Evolutionary conservation across 805 yeast species (phyloP).

Genomic region (Zygosaccharomyces gambellarensis): DNA sequence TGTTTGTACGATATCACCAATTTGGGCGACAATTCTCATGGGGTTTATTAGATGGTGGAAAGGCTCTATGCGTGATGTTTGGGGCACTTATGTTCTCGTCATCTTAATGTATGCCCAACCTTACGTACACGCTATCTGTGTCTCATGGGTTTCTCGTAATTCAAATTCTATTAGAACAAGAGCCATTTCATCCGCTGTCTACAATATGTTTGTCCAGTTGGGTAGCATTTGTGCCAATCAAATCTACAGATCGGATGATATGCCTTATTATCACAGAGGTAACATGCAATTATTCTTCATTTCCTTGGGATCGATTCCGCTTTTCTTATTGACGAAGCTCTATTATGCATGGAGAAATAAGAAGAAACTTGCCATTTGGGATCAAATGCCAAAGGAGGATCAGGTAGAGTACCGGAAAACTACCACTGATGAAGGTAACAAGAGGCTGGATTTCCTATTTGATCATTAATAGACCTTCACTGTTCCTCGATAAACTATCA

Average conservation of each 20-base stretch:
- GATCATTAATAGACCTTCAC: constrained; percentile 18
- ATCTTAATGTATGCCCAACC: constrained; percentile 37
- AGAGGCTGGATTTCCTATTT: constrained; percentile 51
- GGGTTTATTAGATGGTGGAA: constrained; percentile 38
- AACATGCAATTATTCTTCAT: constrained; percentile 40
- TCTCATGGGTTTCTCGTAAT: constrained; percentile 57
- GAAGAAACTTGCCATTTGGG: constrained; percentile 47
- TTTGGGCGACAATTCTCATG: constrained; percentile 35
- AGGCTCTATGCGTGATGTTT: constrained; percentile 34
- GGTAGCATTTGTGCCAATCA: constrained; percentile 53
- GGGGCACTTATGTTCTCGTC: constrained; percentile 40
- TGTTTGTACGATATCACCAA: constrained; percentile 27
- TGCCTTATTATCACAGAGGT: constrained; percentile 58
- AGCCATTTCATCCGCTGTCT: constrained; percentile 58
- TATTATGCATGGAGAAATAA: constrained; percentile 39
- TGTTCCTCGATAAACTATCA: background rate
- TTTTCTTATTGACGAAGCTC: constrained; percentile 22
- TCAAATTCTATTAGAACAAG: constrained; percentile 57
- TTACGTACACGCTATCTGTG: constrained; percentile 49
- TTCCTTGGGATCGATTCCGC: constrained; percentile 32
- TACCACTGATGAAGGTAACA: constrained; percentile 52
- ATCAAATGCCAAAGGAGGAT: constrained; percentile 44
- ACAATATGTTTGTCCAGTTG: constrained; percentile 60
- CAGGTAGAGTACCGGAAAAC: constrained; percentile 41
- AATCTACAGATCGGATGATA: constrained; percentile 52